A percentile compares a stretch with the other conserved stretches of the same genome.
These are phyloP conservation scores for Collybia sordida DNA, from an alignment of 768 basidiomycete genomes.

Conservation along the genomic window DNA sequence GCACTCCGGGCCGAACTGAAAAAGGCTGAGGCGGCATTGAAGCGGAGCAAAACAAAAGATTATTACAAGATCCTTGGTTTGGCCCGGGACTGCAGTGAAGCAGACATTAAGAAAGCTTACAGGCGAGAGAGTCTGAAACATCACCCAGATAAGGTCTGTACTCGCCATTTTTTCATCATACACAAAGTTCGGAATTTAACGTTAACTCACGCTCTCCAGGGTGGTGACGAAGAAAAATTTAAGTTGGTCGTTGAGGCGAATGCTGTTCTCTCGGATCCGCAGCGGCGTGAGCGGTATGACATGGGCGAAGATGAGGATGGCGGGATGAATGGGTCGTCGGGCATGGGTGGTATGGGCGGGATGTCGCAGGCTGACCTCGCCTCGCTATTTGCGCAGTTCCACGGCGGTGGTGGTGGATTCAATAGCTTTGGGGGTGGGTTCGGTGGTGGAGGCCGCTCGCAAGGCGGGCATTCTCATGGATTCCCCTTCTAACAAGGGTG, in stretches of 20 bases:
- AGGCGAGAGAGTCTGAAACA: slow-evolving; percentile 82
- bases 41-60: slow-evolving; percentile 88
- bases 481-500: slow-evolving; percentile 25
- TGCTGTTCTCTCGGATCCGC: slow-evolving; percentile 77
- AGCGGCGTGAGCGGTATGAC: slow-evolving; percentile 73
- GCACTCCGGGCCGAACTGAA: slow-evolving; percentile 65
- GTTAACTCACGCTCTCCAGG: slow-evolving; percentile 46
- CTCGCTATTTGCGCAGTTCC: slow-evolving; percentile 65
- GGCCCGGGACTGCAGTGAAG: slow-evolving; percentile 56
- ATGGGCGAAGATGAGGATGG: slow-evolving; percentile 81
- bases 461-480: slow-evolving; percentile 27
- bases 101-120: slow-evolving; percentile 90
- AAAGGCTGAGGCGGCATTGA: slow-evolving; percentile 80
- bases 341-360: slow-evolving; percentile 40
- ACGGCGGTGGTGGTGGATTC: slow-evolving; percentile 45
- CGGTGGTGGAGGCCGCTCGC: slow-evolving; percentile 15
- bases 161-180: slow-evolving; percentile 6
- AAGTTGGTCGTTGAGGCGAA: slow-evolving; percentile 86
- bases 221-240: slow-evolving; percentile 96
- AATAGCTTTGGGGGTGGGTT: slow-evolving; percentile 25
- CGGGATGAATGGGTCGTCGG: slow-evolving; percentile 41
- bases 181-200: not conserved
- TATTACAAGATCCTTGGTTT: slow-evolving; percentile 81
- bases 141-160: slow-evolving; percentile 76
- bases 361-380: slow-evolving; percentile 53